These are phyloP conservation scores for Nothophytophthora sp. DNA, from an alignment of 352 stramenopile species.

Conservation along the genomic window DNA sequence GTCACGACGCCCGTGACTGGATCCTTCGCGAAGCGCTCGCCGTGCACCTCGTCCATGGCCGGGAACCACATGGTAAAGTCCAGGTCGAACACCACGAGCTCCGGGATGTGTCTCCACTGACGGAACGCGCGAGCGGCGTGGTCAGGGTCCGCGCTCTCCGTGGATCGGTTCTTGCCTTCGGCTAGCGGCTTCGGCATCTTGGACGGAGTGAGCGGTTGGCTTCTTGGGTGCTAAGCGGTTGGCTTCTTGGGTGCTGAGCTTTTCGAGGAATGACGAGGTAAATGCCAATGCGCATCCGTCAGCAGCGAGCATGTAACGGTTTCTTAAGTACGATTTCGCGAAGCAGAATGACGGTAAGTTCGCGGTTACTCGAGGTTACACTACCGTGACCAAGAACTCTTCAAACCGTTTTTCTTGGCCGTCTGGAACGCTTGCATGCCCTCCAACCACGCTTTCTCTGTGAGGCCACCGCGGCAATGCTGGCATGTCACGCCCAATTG, in stretches of 20 bases:
- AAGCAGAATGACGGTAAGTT: too few species aligned
- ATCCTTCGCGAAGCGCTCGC: constrained; percentile 65
- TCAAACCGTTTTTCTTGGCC: constrained; percentile 41
- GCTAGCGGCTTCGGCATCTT: constrained; percentile 14
- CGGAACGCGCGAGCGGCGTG: constrained; percentile 13
- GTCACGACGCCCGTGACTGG: constrained; percentile 51
- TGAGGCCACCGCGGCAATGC: constrained; percentile 77
- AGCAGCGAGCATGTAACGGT: too few species aligned
- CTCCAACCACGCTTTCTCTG: constrained; percentile 48
- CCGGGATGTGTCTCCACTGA: constrained; percentile 47
- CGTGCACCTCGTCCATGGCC: constrained; percentile 85
- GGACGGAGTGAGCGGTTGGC: background rate
- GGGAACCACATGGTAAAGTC: constrained; percentile 77
- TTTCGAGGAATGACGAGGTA: too few species aligned
- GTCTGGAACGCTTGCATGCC: constrained; percentile 66
- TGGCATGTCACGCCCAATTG: constrained; percentile 73
- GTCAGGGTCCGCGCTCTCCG: constrained; percentile 11
- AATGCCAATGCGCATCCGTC: too few species aligned
- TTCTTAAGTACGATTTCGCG: too few species aligned
- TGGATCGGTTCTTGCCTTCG: constrained; percentile 18
- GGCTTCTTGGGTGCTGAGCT: too few species aligned
- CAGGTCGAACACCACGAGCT: constrained; percentile 66
- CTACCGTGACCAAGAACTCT: too few species aligned
- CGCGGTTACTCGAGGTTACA: too few species aligned
- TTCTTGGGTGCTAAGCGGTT: too few species aligned